phyloP scores from a whole-genome alignment of 2,329 filamentous ascomycete species.

The Penicillium corylophilum region DNA sequence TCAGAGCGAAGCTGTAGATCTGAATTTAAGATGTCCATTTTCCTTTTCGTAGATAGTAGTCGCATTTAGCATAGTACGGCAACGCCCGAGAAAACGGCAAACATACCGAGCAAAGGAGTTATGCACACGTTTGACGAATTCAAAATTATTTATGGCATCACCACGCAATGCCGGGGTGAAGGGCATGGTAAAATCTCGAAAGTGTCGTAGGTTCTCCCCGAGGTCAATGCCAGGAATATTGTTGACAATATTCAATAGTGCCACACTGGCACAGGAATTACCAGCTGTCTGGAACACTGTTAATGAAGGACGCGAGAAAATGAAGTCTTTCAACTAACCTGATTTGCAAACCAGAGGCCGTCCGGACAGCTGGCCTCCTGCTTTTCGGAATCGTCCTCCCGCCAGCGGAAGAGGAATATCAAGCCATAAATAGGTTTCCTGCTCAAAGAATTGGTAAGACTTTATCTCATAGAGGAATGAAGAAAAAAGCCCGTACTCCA shows the following conservation, averaged over 20 bases:
- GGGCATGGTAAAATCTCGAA: conserved; percentile 69
- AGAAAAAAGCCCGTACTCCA: conserved; percentile 55
- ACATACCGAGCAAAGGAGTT: conserved; percentile 77
- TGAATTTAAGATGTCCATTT: conserved; percentile 72
- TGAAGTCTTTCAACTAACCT: conserved; percentile 52
- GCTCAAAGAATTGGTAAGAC: neutral
- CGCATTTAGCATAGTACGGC: neutral
- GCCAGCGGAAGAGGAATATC: conserved; percentile 83
- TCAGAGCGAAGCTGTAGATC: conserved; percentile 62
- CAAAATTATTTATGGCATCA: conserved; percentile 69
- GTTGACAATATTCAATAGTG: conserved; percentile 90
- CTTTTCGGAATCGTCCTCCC: conserved; percentile 55
- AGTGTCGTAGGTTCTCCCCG: conserved; percentile 66
- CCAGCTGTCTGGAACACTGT: conserved; percentile 62
- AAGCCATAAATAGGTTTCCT: conserved; percentile 77
- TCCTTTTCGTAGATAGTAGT: conserved; percentile 48
- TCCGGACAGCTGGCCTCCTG: conserved; percentile 58
- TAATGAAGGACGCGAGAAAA: neutral
- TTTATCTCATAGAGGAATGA: conserved; percentile 1
- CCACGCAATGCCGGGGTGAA: conserved; percentile 74
- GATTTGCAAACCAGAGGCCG: conserved; percentile 90
- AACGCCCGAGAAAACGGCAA: neutral
- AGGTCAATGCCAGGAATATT: conserved; percentile 68
- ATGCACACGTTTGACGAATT: conserved; percentile 76
- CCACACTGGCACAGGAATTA: conserved; percentile 90